Evolutionary conservation across 2,329 filamentous ascomycete genomes (phyloP).

Genomic region (Diplocarpon rosae): DNA sequence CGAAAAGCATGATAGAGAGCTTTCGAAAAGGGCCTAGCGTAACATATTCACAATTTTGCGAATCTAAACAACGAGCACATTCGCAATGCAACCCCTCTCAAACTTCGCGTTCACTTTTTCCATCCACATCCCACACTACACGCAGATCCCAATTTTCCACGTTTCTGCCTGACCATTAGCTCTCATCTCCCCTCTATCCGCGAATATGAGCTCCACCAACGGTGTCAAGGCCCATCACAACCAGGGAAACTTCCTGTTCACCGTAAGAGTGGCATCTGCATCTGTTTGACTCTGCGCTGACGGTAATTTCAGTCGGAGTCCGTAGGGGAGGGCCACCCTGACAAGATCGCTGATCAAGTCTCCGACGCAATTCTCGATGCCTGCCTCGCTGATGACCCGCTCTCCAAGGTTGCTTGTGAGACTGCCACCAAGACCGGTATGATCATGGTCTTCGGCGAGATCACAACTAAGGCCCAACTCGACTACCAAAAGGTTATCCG

Average conservation of each 20-base stretch:
- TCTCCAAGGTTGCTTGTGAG: constrained; percentile 99
- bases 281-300: constrained; percentile 9
- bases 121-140: too few species aligned
- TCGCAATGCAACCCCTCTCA: background rate
- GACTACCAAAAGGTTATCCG: constrained; percentile 99
- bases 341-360: constrained; percentile 97
- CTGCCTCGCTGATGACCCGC: constrained; percentile 84
- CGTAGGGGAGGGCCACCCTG: constrained; percentile 82
- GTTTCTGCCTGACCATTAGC: constrained; percentile 30
- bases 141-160: background rate
- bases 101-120: too few species aligned
- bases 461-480: constrained; percentile 88
- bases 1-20: background rate
- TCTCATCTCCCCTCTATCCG: constrained; percentile 45
- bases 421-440: constrained; percentile 99
- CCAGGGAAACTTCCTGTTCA: constrained; percentile 73
- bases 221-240: constrained; percentile 32
- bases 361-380: constrained; percentile 98
- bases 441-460: constrained; percentile 99
- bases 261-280: constrained; percentile 36
- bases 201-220: constrained; percentile 45
- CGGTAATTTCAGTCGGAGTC: constrained; percentile 57
- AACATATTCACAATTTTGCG: too few species aligned
- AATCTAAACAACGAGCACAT: too few species aligned
- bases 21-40: too few species aligned